A percentile compares a stretch with the other conserved stretches of the same genome.
These are phyloP conservation scores for Knoxia roxburghii DNA, from an alignment of 257 asterid genomes.

Conservation along the genomic window DNA sequence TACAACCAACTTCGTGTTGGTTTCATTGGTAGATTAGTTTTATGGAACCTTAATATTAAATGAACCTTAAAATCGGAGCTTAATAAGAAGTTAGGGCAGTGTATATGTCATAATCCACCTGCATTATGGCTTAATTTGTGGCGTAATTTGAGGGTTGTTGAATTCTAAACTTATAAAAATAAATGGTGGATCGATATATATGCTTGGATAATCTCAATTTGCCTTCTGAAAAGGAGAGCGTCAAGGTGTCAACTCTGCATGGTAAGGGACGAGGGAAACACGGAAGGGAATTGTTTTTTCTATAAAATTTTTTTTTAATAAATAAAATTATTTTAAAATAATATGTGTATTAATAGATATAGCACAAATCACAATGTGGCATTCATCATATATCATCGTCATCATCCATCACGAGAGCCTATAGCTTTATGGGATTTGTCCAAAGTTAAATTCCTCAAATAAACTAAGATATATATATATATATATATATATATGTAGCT, in stretches of 20 bases:
- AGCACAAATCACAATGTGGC: background rate
- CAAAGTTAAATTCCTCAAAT: background rate
- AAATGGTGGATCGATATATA: background rate
- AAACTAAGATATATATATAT: too few relatives aligned
- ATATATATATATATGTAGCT: background rate
- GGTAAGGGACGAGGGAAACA: conserved; percentile 47
- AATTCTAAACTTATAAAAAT: conserved; percentile 18
- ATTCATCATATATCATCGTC: too few relatives aligned
- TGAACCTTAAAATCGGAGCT: conserved; percentile 20
- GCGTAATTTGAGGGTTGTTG: conserved; percentile 42
- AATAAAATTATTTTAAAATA: too few relatives aligned
- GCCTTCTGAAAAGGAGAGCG: conserved; percentile 2
- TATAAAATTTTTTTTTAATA: too few relatives aligned
- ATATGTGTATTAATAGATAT: too few relatives aligned
- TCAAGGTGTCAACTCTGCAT: background rate
- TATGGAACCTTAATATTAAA: background rate
- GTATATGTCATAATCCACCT: conserved; percentile 10
- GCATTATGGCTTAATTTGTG: conserved; percentile 32
- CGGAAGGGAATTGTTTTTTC: conserved; percentile 26
- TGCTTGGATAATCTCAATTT: conserved; percentile 8
- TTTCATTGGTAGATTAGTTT: background rate
- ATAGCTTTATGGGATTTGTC: conserved; percentile 4
- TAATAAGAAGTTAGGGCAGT: conserved; percentile 2
- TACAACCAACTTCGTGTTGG: background rate
- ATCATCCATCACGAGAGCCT: too few relatives aligned